Base-by-base conservation (phyloP, 1,139 yeast genomes). In the Blastobotrys malaysiensis region DNA sequence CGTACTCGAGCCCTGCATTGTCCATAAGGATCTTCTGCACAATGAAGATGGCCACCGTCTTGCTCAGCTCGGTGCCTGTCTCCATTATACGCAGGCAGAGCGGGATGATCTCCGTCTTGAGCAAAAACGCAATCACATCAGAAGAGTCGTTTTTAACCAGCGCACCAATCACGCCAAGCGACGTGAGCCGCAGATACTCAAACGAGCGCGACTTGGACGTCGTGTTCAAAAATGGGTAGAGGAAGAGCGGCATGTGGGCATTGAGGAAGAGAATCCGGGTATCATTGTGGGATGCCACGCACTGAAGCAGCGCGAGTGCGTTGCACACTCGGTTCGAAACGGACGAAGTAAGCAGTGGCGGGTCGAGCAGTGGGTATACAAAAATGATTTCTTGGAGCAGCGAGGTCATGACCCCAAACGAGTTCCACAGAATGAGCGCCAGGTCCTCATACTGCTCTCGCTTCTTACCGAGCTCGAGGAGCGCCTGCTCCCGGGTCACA, bases 91-190 rank as follows among this genome's bases (percentile, higher is more conserved):
- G 85, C 57, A 93, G 76, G 69, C 99, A 93, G 57, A 93, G 74
- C 5, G 99, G 99, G 44, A 93, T 95, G 61, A 93, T 93, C 68
- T 93, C 99, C 0, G 99, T 91, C 11, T 97, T 85, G 49, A 93
- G 77, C 64, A 93, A 74, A 67, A 93, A 93, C 59, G 87, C 86
- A 59, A 93, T 91, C 51, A 93, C 99, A 64, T 93, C 97, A 11
- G 96, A 90, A 2, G 96, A 88, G 67, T 93, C 99, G 69, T 91
- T 91, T 65, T 93, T 93, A 26, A 93, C 99, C 57, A 93, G 75
- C 0, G 99, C 99, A 16, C 99, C 99, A 69, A 93, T 88, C 4
- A 93, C 98, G 43, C 99, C 99, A 57, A 93, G 79, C 55, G 96
- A 87, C 1, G 99, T 93, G 59, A 93, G 77, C 60, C 99, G 78